Evolutionary conservation across 1,284 basidiomycete genomes (phyloP).

Genomic region (Ustilago nuda): DNA sequence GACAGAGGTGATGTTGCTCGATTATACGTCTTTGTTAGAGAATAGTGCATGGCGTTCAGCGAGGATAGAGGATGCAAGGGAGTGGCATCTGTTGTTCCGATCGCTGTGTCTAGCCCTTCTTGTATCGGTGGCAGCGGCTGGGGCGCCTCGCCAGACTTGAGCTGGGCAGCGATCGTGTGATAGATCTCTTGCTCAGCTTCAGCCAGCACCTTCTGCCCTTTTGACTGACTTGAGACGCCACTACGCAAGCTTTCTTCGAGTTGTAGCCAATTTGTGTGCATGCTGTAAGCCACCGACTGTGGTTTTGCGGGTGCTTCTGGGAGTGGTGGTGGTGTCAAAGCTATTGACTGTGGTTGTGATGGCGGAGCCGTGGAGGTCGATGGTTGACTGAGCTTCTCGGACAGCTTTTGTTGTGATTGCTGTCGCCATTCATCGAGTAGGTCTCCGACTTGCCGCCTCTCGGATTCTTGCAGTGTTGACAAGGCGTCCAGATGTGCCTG

Average conservation of each 20-base stretch:
- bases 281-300: constrained; percentile 31
- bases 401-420: not conserved
- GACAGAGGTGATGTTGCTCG: constrained; percentile 50
- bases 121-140: constrained; percentile 6
- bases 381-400: not conserved
- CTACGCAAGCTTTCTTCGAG: constrained; percentile 24
- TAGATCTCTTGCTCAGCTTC: constrained; percentile 43
- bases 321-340: constrained; percentile 6
- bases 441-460: constrained; percentile 38
- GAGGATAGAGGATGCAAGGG: constrained; percentile 17
- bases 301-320: constrained; percentile 12
- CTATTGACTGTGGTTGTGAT: not conserved
- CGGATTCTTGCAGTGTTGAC: constrained; percentile 17
- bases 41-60: constrained; percentile 38
- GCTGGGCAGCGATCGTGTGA: constrained; percentile 32
- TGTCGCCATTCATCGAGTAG: constrained; percentile 34
- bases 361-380: not conserved
- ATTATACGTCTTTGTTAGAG: constrained; percentile 54
- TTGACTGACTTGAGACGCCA: constrained; percentile 36
- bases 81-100: not conserved
- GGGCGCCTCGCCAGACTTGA: constrained; percentile 29
- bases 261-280: constrained; percentile 36
- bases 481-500: constrained; percentile 28
- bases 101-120: not conserved
- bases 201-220: constrained; percentile 33